A percentile compares a stretch with the other conserved stretches of the same genome.
These are phyloP conservation scores for Pythium plurisporium DNA, from an alignment of 352 stramenopile genomes.

Conservation along the genomic window DNA sequence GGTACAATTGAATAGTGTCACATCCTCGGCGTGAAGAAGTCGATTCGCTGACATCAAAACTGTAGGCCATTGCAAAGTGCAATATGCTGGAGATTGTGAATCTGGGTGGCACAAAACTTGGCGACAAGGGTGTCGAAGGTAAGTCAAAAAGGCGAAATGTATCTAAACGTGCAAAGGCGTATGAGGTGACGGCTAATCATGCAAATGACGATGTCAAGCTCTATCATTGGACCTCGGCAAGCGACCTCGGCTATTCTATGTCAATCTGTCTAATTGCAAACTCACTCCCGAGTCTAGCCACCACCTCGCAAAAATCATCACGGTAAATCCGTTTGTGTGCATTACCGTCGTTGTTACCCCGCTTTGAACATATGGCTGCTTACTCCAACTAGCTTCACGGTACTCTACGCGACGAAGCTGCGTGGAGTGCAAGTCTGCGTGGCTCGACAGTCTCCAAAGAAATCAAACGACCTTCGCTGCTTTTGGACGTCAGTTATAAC, in stretches of 20 bases:
- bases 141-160: too few relatives aligned
- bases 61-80: slow-evolving; percentile 11
- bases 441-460: slow-evolving; percentile 15
- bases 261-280: slow-evolving; percentile 39
- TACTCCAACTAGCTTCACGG: slow-evolving; percentile 35
- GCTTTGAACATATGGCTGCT: neutral
- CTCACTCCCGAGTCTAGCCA: slow-evolving; percentile 49
- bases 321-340: slow-evolving; percentile 30
- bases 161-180: too few relatives aligned
- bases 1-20: neutral
- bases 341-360: too few relatives aligned
- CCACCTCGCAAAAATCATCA: slow-evolving; percentile 59
- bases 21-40: too few relatives aligned
- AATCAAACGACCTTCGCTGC: slow-evolving; percentile 12
- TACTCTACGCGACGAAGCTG: slow-evolving; percentile 42
- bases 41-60: too few relatives aligned
- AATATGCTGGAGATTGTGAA: slow-evolving; percentile 15
- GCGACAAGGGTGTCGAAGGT: slow-evolving; percentile 21
- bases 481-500: slow-evolving; percentile 53
- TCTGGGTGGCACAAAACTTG: neutral
- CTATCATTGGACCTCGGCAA: slow-evolving; percentile 30
- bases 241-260: slow-evolving; percentile 30
- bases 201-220: too few relatives aligned
- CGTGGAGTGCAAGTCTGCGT: slow-evolving; percentile 56
- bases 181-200: neutral